A percentile compares a stretch with the other conserved stretches of the same genome.
phyloP scores from a whole-genome alignment of 257 asterid species.

The Sherardia arvensis region DNA sequence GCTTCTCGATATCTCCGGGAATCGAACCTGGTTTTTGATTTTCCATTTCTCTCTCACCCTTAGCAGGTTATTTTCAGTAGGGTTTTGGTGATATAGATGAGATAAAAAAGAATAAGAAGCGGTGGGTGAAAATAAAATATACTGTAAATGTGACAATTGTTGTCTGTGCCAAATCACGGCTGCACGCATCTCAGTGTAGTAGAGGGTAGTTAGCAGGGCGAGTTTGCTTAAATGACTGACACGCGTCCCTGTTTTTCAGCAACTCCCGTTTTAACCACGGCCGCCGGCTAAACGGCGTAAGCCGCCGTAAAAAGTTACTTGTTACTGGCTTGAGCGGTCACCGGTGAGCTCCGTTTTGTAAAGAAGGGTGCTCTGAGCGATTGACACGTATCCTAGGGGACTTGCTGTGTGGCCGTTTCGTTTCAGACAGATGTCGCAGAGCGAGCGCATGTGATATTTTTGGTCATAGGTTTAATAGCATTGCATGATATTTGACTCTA shows the following conservation, averaged over 20 bases:
- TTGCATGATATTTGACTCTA: neutral
- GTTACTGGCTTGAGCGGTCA: neutral
- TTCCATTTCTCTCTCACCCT: neutral
- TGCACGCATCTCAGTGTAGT: neutral
- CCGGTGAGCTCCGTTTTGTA: neutral
- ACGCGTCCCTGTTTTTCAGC: neutral
- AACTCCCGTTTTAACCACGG: neutral
- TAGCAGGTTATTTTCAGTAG: neutral
- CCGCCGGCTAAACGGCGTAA: too few relatives aligned
- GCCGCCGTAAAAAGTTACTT: neutral
- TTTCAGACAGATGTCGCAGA: neutral
- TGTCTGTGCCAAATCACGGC: conserved; percentile 1
- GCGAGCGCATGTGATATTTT: neutral
- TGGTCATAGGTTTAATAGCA: too few relatives aligned
- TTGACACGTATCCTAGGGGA: neutral
- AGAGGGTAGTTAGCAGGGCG: neutral
- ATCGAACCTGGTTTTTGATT: too few relatives aligned
- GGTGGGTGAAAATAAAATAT: neutral
- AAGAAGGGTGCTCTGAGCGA: neutral
- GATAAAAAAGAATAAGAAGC: neutral
- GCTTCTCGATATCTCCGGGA: neutral
- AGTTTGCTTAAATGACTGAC: neutral
- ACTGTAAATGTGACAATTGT: neutral
- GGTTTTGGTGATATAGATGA: neutral
- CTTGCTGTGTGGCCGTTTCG: neutral